Base-by-base conservation (phyloP, 2,329 filamentous ascomycete species). In the Penicillium sp. region DNA sequence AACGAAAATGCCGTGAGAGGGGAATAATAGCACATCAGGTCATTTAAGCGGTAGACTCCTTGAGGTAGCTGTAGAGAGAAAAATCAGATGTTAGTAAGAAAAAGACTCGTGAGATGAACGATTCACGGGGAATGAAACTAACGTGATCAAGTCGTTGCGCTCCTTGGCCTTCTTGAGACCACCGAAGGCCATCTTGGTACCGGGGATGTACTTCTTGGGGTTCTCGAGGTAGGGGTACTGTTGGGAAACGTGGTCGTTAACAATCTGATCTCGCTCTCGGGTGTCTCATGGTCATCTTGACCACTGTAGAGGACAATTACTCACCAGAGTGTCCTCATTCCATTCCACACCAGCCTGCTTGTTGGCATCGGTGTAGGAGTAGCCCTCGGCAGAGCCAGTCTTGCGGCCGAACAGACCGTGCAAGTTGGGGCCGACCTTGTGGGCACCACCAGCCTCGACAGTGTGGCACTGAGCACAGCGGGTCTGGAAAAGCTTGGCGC, bases 121-220 rank as follows among this genome's bases (percentile, higher is more conserved):
- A 28, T 8, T 25, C 22, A 13, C 2, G 42, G 35, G 22, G 22
- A 42, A 40, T 28, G 40, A 49, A 65, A 87, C 90, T 75, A 90
- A 94, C 90, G 92, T 93, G 88, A 99, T 97, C 76, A 99, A 86
- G 83, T 99, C 94, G 81, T 98, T 97, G 81, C 95, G 88, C 85
- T 98, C 95, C 91, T 98, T 98, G 79, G 88, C 87, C 92, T 99
- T 99, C 93, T 99, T 99, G 78, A 99, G 88, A 81, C 95, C 95
- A 84, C 95, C 95, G 80, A 98, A 99, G 75, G 95, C 95, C 95
- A 99, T 99, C 92, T 98, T 99, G 85, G 95, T 99, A 73, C 95
- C 95, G 73, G 95, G 95, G 70, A 99, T 97, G 89, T 93, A 99
- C 88, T 98, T 98, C 90, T 99, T 99, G 84, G 95, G 95, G 90